These are phyloP conservation scores for Spergularia bocconei DNA, from an alignment of 148 eudicot species.

Conservation along the genomic window DNA sequence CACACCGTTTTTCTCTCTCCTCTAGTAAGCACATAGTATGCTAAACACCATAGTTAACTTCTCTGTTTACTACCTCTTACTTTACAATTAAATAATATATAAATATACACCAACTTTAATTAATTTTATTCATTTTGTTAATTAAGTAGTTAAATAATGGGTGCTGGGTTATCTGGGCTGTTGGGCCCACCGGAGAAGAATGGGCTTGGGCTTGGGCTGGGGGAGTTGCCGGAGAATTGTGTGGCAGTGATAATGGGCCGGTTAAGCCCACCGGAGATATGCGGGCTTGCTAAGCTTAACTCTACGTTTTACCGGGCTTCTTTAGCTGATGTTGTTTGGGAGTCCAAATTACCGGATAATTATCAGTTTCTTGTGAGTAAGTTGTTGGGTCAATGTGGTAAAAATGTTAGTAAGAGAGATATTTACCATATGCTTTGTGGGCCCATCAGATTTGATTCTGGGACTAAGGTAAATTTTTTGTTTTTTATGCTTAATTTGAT, in stretches of 20 bases:
- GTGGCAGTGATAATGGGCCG: conserved; percentile 42
- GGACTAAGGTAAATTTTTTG: conserved; percentile 44
- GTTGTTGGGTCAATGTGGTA: conserved; percentile 25
- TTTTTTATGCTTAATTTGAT: too few species aligned
- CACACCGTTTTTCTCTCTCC: background rate
- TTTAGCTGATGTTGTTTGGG: conserved; percentile 60
- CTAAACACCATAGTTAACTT: conserved; percentile 27
- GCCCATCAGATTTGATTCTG: conserved; percentile 44
- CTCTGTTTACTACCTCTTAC: conserved; percentile 36
- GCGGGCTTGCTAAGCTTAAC: conserved; percentile 41
- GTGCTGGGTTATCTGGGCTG: conserved; percentile 38
- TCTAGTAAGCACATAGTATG: conserved; percentile 7
- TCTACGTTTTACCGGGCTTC: conserved; percentile 49
- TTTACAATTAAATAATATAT: conserved; percentile 15
- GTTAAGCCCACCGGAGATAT: conserved; percentile 56
- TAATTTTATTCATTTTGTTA: background rate
- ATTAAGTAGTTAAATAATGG: conserved; percentile 30
- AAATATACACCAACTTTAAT: background rate
- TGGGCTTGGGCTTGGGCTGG: conserved; percentile 40
- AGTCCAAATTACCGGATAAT: conserved; percentile 50
- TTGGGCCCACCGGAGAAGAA: too few species aligned
- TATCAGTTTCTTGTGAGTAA: conserved; percentile 40
- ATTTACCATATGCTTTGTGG: conserved; percentile 44
- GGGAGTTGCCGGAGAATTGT: conserved; percentile 65
- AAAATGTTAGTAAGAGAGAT: conserved; percentile 34